Evolutionary conservation across 176 grass and related monocot genomes (phyloP).

Genomic region (Oropetium thomaeum): DNA sequence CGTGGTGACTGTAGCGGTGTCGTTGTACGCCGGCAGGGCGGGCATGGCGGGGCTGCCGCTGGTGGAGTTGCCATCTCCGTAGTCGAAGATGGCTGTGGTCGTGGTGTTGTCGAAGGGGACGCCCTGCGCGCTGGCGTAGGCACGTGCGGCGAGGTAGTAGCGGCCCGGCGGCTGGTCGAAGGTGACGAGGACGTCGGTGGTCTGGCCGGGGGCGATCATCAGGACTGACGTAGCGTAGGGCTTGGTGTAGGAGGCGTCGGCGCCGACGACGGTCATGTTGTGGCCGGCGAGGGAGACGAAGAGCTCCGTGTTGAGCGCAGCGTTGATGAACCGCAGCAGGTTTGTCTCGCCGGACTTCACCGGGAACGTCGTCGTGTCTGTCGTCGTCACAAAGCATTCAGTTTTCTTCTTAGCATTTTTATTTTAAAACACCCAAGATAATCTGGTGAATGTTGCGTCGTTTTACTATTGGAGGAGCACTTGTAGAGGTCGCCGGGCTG

Average conservation of each 20-base stretch:
- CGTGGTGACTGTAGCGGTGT: constrained; percentile 55
- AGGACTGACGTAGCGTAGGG: constrained; percentile 57
- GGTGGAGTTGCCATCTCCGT: constrained; percentile 22
- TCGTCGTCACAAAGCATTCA: not conserved
- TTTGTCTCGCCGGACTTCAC: constrained; percentile 84
- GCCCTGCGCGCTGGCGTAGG: constrained; percentile 78
- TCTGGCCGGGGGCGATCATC: constrained; percentile 81
- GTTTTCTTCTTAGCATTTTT: no score
- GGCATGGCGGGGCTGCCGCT: constrained; percentile 37
- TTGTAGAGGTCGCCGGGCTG: constrained; percentile 92
- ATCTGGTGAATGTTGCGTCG: not conserved
- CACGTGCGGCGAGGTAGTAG: constrained; percentile 79
- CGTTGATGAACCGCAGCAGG: constrained; percentile 84
- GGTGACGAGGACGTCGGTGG: constrained; percentile 85
- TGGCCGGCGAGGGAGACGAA: constrained; percentile 77
- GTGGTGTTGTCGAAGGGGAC: constrained; percentile 96
- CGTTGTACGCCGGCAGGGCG: constrained; percentile 72
- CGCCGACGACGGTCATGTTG: constrained; percentile 78
- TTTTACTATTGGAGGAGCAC: constrained; percentile 49
- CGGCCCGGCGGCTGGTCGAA: constrained; percentile 47
- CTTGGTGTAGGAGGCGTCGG: constrained; percentile 93
- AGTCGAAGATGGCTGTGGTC: constrained; percentile 80
- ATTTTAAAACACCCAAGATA: no score
- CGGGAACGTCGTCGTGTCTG: constrained; percentile 54
- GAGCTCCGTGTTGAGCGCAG: constrained; percentile 82